phyloP scores from a whole-genome alignment of 2,329 filamentous ascomycete species.

The Chalara sp. region DNA sequence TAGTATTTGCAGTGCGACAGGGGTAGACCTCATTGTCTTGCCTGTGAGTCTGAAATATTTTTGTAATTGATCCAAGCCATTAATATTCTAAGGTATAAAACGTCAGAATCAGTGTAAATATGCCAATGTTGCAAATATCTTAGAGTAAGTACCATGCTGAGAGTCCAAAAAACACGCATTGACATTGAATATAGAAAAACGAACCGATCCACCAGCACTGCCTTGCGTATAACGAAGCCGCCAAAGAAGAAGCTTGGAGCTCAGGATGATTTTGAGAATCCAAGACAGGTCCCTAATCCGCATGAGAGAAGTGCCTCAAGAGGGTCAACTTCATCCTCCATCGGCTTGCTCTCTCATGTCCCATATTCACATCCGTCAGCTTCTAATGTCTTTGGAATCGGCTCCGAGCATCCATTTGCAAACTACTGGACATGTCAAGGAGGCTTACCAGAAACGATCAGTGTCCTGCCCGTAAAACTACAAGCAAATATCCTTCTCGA shows the following conservation, averaged over 20 bases:
- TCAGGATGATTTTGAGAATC: constrained; percentile 15
- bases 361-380: constrained; percentile 64
- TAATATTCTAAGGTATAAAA: constrained; percentile 54
- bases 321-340: constrained; percentile 32
- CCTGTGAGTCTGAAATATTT: constrained; percentile 40
- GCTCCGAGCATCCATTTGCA: constrained; percentile 70
- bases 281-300: constrained; percentile 16
- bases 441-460: constrained; percentile 67
- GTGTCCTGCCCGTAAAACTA: constrained; percentile 66
- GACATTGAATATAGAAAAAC: constrained; percentile 39
- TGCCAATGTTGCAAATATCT: constrained; percentile 67
- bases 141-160: constrained; percentile 51
- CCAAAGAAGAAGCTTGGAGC: constrained; percentile 42
- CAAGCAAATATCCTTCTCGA: constrained; percentile 65
- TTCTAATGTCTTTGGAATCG: constrained; percentile 76
- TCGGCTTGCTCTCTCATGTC: constrained; percentile 63
- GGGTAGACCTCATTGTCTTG: constrained; percentile 60
- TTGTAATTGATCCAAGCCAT: constrained; percentile 11
- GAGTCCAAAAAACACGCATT: background rate
- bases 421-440: constrained; percentile 82
- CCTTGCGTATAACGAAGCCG: constrained; percentile 49
- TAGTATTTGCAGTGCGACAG: constrained; percentile 57
- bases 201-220: constrained; percentile 44
- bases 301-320: constrained; percentile 18
- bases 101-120: constrained; percentile 70